Evolutionary conservation across 768 basidiomycete genomes (phyloP), one percentile per base, ranked within the genome.

Genomic region (Boletus patriciae): DNA sequence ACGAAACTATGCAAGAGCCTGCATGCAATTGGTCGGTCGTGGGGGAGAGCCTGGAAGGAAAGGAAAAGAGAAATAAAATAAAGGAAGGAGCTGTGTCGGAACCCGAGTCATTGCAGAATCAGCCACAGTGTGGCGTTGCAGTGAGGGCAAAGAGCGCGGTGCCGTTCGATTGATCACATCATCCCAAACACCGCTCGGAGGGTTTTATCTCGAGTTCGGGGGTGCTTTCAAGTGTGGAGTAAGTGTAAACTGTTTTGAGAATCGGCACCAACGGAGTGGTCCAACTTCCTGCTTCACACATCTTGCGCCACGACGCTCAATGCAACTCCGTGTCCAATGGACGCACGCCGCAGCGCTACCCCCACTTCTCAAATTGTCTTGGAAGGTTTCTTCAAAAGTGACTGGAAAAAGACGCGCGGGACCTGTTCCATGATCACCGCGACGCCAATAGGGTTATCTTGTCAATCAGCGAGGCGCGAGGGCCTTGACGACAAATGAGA

Each of bases 271-370:
- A 34, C 3, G 25, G 21, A 23, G 47, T 6, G 48, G 19, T 37
- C 10, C 25, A 16, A 18, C 54, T 52, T 60, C 62, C 46, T 49
- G 31, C 27, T 44, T 50, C 51, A 37, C 50, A 4, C 29, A 25
- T 2, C 21, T n/a, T 16, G 29, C 59, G 59, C 62, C 55, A 62
- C 48, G n/a, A 33, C 37, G 9, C 10, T 27, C 45, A 31, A 7
- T 46, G 62, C 62, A 34, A 60, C 53, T 54, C 61, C 23, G 48
- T 18, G 48, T 42, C 44, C 36, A 46, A 50, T 45, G 37, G 34
- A 49, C 42, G 18, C 43, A 44, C 52, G 52, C 55, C 43, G 52
- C 44, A 36, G 3, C 25, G 27, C 19, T 21, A 23, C n/a, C 33
- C 15, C 15, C 15, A 4, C 25, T 56, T 46, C 50, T 52, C 42